Evolutionary conservation across 106 monocot genomes (phyloP).

Genomic region (Acanthochlamys bracteata): DNA sequence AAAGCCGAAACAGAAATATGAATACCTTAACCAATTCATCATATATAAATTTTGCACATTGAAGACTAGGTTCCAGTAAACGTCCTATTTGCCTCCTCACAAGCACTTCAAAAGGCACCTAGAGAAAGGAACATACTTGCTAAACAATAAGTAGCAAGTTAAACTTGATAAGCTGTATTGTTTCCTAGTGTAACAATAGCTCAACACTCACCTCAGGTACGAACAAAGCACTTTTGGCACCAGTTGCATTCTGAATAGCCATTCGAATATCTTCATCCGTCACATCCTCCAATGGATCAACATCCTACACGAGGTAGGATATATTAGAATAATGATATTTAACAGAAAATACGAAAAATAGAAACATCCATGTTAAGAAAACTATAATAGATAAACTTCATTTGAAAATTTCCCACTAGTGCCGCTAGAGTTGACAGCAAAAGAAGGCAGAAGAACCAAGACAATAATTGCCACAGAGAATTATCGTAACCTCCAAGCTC

Average conservation of each 20-base stretch:
- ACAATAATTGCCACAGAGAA: neutral
- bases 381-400: no score
- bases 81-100: slow-evolving; percentile 91
- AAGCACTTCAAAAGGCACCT: slow-evolving; percentile 99
- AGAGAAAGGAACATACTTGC: slow-evolving; percentile 1
- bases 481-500: slow-evolving; percentile 72
- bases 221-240: slow-evolving; percentile 91
- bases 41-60: slow-evolving; percentile 95
- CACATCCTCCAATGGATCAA: slow-evolving; percentile 89
- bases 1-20: neutral
- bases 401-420: no score
- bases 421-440: no score
- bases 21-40: slow-evolving; percentile 91
- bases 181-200: neutral
- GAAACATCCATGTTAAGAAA: neutral
- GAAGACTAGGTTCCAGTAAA: slow-evolving; percentile 93
- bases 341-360: neutral
- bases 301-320: slow-evolving; percentile 35
- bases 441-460: no score
- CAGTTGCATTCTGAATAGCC: slow-evolving; percentile 98
- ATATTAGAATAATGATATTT: neutral
- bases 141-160: neutral
- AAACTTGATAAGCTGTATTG: neutral
- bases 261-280: slow-evolving; percentile 94
- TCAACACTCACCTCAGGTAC: slow-evolving; percentile 63